Conservation (phyloP, 2,329 filamentous ascomycete species). For the Helotiales sp. region DNA sequence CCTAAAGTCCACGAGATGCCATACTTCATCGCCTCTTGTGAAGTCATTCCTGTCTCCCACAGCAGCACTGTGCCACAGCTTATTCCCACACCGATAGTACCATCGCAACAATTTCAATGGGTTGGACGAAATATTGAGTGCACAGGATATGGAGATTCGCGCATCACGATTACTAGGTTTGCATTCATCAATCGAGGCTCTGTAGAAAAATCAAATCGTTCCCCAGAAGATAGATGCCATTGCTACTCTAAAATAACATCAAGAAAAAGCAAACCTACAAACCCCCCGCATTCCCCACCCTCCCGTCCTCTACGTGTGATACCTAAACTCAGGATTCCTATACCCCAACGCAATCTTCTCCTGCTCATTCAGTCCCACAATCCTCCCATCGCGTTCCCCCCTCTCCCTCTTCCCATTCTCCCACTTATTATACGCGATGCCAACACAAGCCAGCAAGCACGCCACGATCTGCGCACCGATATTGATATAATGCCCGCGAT, state of each 20-base stretch:
- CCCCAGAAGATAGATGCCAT: no score
- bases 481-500: slow-evolving; percentile 50
- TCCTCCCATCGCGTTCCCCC: slow-evolving; percentile 47
- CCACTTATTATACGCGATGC: slow-evolving; percentile 50
- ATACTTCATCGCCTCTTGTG: no score
- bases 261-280: neutral
- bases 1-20: no score
- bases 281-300: neutral
- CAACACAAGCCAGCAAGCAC: slow-evolving; percentile 43
- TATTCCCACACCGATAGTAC: no score
- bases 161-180: neutral
- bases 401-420: slow-evolving; percentile 50
- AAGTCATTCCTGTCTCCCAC: no score
- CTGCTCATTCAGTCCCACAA: slow-evolving; percentile 47
- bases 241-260: neutral
- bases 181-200: neutral
- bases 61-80: no score
- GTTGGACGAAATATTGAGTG: neutral
- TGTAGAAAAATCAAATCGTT: neutral
- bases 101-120: no score
- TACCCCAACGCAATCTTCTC: slow-evolving; percentile 50
- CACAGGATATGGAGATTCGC: neutral
- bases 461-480: slow-evolving; percentile 47
- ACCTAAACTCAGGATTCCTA: slow-evolving; percentile 52
- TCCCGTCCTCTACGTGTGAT: slow-evolving; percentile 42